Evolutionary conservation across 208 protist species (phyloP), one percentile per base, ranked within the genome.

Genomic region (Sergeia podlipaevii): DNA sequence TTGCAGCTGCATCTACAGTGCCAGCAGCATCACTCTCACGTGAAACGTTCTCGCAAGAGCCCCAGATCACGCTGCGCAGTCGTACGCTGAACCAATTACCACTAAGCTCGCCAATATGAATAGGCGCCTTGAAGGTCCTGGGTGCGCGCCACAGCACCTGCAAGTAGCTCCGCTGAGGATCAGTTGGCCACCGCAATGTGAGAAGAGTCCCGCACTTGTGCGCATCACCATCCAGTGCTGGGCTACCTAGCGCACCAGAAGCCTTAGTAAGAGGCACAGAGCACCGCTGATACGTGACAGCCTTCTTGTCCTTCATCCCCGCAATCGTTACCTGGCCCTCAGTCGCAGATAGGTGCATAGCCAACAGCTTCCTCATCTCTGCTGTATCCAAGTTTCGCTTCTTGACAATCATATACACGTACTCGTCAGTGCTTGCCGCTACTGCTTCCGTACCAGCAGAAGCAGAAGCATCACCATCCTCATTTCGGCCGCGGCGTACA

Each of bases 251-350:
- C 33, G 33, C 33, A 30, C 33, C 3, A 36, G 28, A 23, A 54
- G 33, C 5, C 48, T 5, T 3, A 8, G 13, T 8, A 54, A 11
- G 49, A 6, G 74, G 83, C 20, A 86, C 70, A 18, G 89, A 92
- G 46, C 83, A 66, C 20, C 74, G 70, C 65, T 98, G 96, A 37
- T 70, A 75, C 7, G 96, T 97, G 50, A 97, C 51, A 15, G 71
- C 93, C 37, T 72, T 68, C 60, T 93, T 91, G 60, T 98, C 96
- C 58, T 98, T 98, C 57, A 96, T 86, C 39, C 96, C 96, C 0
- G 96, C 94, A 2, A 80, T 77, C 33, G 74, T 77, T 7, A 97
- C 77, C n/a, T 46, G 6, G 1, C 66, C 62, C 4, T 62, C 60
- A 18, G 48, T 41, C 7, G 92, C 57, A 4, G 45, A 15, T 29